Conservation (phyloP, 345 rosid species). For the Gynandropsis gynandra region DNA sequence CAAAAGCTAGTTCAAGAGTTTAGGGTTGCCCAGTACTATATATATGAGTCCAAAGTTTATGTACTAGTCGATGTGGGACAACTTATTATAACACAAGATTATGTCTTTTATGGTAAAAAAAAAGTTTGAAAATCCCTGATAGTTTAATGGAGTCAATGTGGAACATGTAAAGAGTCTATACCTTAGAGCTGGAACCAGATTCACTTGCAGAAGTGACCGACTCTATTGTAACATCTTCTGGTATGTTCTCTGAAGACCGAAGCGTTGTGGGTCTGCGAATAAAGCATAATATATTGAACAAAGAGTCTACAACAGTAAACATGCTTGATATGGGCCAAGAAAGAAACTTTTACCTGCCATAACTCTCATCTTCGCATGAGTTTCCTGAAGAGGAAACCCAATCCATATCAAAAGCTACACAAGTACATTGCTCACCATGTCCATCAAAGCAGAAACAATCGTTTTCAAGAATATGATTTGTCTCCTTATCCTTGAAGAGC, state of each 20-base stretch:
- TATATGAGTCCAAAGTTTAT: no score
- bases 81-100: conserved; percentile 1
- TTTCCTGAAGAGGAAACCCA: conserved; percentile 91
- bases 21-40: no score
- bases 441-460: conserved; percentile 42
- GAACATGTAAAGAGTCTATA: no score
- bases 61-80: no score
- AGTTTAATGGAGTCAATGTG: background rate
- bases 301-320: background rate
- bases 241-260: conserved; percentile 46
- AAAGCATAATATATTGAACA: background rate
- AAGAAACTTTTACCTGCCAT: conserved; percentile 44
- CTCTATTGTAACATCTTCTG: conserved; percentile 33
- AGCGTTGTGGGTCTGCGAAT: conserved; percentile 60
- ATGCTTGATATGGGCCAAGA: background rate
- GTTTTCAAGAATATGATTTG: conserved; percentile 36
- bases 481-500: conserved; percentile 32
- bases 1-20: no score
- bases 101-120: background rate
- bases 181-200: conserved; percentile 43
- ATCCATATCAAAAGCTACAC: conserved; percentile 67
- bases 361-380: conserved; percentile 68
- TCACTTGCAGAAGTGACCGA: conserved; percentile 37
- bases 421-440: conserved; percentile 50
- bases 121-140: no score